Base-by-base conservation (phyloP, 2,329 filamentous ascomycete genomes). In the Chalaropsis ovoidea region DNA sequence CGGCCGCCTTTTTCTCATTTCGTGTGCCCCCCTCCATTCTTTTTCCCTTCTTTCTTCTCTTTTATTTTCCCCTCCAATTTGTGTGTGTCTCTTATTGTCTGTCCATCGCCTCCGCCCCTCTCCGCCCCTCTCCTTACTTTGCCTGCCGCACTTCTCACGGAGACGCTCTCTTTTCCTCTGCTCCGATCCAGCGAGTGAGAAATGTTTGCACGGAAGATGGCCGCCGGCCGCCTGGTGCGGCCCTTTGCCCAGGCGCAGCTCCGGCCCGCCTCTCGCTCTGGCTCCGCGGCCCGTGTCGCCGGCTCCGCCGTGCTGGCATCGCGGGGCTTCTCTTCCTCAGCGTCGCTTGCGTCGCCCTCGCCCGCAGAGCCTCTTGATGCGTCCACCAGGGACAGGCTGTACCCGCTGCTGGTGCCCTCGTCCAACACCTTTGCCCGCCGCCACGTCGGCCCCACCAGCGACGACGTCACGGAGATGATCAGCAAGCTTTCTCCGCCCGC, bases 391-490 rank as follows among this genome's bases (percentile, higher is more conserved):
- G 52, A 65, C 22, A 49, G 45, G 19, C 61, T 65, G 11, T 67
- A 65, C 47, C 64, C 68, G 27, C 45, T 69, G 15, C 54, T 69
- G 15, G 67, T 69, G 8, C 49, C 62, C 5, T 19, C 60, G 1
- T 64, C 63, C 24, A 67, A 67, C 54, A 68, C 67, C 49, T 95
- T 96, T 72, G 81, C 88, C 65, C 82, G 87, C 67, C 85, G 93
- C 61, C 93, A 96, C 76, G 95, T 96, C 76, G 92, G 92, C 0
- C 91, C 91, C 2, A 86, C 87, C 63, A 80, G 86, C 42, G 77
- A 80, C 56, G 86, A 89, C 65, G 82, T 86, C 0, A 78, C 85
- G 70, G 79, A 86, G 72, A 96, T 97, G 93, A 84, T 96, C 67
- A 83, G 86, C 71, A 81, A 82, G 1, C 80, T 97, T 49, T 86